A percentile compares a stretch with the other conserved stretches of the same genome.
Conservation (phyloP, 2,329 filamentous ascomycete genomes). For the Sphaerulina populicola region DNA sequence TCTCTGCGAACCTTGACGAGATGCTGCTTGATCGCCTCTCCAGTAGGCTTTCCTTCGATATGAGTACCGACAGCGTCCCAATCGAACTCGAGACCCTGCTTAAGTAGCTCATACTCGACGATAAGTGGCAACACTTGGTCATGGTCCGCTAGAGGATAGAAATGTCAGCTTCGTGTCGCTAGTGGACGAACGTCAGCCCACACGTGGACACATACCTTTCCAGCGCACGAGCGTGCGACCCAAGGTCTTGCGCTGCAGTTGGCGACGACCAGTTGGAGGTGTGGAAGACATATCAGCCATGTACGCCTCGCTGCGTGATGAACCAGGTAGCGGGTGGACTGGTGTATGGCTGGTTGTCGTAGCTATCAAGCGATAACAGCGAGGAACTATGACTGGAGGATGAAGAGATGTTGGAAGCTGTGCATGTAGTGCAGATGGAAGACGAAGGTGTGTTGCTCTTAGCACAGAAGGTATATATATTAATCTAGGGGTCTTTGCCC, state of each 20-base stretch:
- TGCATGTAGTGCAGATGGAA: not conserved
- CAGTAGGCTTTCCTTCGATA: not conserved
- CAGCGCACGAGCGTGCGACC: not conserved
- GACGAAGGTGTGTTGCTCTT: not conserved
- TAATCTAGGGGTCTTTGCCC: not conserved
- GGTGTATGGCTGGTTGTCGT: too few species aligned
- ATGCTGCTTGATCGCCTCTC: not conserved
- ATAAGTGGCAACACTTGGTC: not conserved
- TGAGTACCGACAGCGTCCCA: not conserved
- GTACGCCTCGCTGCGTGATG: too few species aligned
- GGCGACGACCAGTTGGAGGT: too few species aligned
- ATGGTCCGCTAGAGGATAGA: not conserved
- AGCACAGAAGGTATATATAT: not conserved
- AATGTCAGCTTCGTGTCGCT: not conserved
- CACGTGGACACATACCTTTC: not conserved
- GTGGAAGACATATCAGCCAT: too few species aligned
- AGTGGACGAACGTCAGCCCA: not conserved
- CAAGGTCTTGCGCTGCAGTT: not conserved
- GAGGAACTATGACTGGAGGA: too few species aligned
- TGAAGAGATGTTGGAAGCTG: not conserved
- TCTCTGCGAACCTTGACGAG: not conserved
- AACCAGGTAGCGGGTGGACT: too few species aligned
- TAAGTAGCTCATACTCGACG: not conserved
- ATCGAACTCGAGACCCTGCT: not conserved
- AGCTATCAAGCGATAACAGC: too few species aligned